Conservation (phyloP, 768 basidiomycete species). For the Austroboletus festivus region DNA sequence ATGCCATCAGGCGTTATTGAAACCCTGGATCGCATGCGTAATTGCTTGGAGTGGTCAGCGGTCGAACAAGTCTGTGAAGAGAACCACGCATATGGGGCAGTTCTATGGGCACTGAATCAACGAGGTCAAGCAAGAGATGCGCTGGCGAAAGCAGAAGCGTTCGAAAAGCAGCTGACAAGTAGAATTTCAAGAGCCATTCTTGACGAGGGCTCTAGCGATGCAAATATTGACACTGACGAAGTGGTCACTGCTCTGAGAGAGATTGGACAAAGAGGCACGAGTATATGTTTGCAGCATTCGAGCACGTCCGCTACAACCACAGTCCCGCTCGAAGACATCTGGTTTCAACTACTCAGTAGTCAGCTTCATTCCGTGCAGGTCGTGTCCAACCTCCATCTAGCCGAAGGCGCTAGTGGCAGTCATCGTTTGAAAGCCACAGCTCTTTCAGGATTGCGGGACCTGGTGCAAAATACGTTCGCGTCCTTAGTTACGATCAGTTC, state of each 20-base stretch:
- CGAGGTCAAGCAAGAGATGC: conserved; percentile 62
- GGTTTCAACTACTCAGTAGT: conserved; percentile 81
- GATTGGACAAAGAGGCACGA: conserved; percentile 58
- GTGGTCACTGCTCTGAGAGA: conserved; percentile 51
- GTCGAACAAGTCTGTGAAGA: conserved; percentile 65
- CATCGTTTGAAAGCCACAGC: conserved; percentile 20
- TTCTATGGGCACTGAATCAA: conserved; percentile 75
- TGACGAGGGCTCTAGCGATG: conserved; percentile 7
- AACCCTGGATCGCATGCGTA: conserved; percentile 51
- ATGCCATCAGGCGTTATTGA: conserved; percentile 62
- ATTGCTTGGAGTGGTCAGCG: conserved; percentile 53
- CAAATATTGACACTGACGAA: conserved; percentile 27
- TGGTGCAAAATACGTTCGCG: conserved; percentile 82
- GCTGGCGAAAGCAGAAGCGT: conserved; percentile 60
- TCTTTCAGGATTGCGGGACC: conserved; percentile 57
- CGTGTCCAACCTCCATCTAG: conserved; percentile 45
- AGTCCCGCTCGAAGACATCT: conserved; percentile 73
- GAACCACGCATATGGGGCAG: conserved; percentile 65
- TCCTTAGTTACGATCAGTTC: conserved; percentile 83
- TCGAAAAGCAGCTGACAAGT: conserved; percentile 49
- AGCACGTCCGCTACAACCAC: conserved; percentile 37
- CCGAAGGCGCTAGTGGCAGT: conserved; percentile 18
- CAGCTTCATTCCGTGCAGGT: conserved; percentile 79
- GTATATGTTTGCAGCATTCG: conserved; percentile 71
- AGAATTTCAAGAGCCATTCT: conserved; percentile 41